These are phyloP conservation scores for Penicillium sp. DNA, from an alignment of 2,329 filamentous ascomycete genomes.

Conservation along the genomic window DNA sequence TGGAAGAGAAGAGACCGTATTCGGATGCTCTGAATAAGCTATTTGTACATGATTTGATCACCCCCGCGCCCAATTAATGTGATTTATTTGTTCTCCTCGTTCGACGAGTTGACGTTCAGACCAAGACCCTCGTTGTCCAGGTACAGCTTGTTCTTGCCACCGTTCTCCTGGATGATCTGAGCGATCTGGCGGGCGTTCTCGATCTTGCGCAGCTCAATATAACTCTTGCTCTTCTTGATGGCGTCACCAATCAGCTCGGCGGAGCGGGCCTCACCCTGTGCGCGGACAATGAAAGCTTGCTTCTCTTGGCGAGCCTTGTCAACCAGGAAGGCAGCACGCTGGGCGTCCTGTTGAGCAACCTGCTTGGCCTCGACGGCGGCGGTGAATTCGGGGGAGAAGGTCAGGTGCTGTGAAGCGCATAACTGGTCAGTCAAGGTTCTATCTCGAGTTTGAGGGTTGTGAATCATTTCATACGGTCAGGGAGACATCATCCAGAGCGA, in stretches of 20 bases:
- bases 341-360: conserved; percentile 84
- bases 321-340: conserved; percentile 94
- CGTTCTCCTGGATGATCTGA: conserved; percentile 80
- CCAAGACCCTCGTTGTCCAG: conserved; percentile 89
- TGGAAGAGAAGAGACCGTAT: conserved; percentile 40
- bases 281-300: conserved; percentile 97
- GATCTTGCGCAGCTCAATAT: conserved; percentile 96
- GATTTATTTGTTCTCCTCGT: conserved; percentile 38
- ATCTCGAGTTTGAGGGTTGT: background rate
- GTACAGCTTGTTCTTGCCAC: conserved; percentile 90
- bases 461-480: conserved; percentile 69
- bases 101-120: conserved; percentile 70
- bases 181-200: conserved; percentile 94
- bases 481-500: conserved; percentile 95
- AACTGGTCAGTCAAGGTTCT: conserved; percentile 10
- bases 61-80: conserved; percentile 28
- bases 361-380: conserved; percentile 72
- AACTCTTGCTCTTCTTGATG: conserved; percentile 98
- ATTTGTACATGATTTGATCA: conserved; percentile 42
- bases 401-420: conserved; percentile 57
- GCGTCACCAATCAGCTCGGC: conserved; percentile 98
- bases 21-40: conserved; percentile 38
- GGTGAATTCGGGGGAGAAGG: conserved; percentile 72
- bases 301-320: conserved; percentile 99
- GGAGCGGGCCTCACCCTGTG: conserved; percentile 97